Conservation (phyloP, 169 alveolate species). For the Plasmodium falciparum region DNA sequence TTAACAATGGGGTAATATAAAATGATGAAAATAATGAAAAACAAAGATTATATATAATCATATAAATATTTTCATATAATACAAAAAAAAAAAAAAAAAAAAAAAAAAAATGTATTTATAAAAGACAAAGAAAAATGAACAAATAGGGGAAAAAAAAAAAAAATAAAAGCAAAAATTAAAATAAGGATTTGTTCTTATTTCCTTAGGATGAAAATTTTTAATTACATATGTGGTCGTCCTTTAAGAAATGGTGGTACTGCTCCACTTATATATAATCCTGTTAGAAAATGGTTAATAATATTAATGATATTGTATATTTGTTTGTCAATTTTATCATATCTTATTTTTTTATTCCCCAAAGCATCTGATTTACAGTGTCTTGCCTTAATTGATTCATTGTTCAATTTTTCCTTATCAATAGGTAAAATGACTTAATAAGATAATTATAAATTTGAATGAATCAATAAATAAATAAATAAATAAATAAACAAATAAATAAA, state of each 20-base stretch:
- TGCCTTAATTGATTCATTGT: conserved; percentile 78
- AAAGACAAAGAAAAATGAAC: no score
- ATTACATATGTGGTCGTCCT: conserved; percentile 79
- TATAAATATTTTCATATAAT: no score
- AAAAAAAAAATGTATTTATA: no score
- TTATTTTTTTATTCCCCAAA: conserved; percentile 79
- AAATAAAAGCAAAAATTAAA: no score
- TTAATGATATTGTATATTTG: conserved; percentile 75
- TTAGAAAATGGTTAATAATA: conserved; percentile 79
- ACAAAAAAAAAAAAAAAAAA: no score
- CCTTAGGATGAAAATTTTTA: conserved; percentile 60
- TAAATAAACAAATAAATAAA: background rate
- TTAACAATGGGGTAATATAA: no score
- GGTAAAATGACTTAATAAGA: conserved; percentile 56
- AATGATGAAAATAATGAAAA: no score
- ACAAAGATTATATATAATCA: no score
- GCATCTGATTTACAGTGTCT: conserved; percentile 83
- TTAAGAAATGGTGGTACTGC: conserved; percentile 79
- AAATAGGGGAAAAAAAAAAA: no score
- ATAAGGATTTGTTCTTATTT: no score
- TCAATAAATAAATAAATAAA: background rate
- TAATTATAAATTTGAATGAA: background rate
- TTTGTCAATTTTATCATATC: conserved; percentile 76
- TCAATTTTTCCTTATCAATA: conserved; percentile 78
- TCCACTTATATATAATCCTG: conserved; percentile 83